Evolutionary conservation across 768 basidiomycete genomes (phyloP).

Genomic region (Lactarius sanguifluus): DNA sequence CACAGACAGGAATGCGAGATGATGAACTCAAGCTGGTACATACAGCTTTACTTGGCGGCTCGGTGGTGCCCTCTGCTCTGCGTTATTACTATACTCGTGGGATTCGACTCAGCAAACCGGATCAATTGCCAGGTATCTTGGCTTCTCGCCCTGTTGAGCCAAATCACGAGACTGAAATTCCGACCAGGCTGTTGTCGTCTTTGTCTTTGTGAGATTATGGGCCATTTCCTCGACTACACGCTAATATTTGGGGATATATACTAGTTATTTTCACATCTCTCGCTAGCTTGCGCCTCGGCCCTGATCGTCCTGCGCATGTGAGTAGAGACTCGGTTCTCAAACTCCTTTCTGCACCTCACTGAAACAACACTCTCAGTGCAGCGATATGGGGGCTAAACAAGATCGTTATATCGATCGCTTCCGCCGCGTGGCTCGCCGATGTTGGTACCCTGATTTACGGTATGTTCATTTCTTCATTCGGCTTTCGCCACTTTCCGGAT

Average conservation of each 20-base stretch:
- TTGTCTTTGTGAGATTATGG: not conserved
- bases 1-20: not conserved
- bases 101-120: not conserved
- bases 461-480: not conserved
- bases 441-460: not conserved
- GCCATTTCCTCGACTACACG: not conserved
- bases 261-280: constrained; percentile 6
- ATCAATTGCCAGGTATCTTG: not conserved
- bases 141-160: not conserved
- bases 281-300: constrained; percentile 9
- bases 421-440: not conserved
- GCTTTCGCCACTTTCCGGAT: not conserved
- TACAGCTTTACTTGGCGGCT: not conserved
- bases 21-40: not conserved
- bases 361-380: not conserved
- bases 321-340: not conserved
- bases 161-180: not conserved
- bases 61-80: not conserved
- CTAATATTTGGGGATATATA: not conserved
- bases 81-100: not conserved
- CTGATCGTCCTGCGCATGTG: constrained; percentile 25
- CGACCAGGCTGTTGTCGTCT: not conserved
- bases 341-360: not conserved
- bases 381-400: constrained; percentile 16
- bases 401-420: not conserved